Evolutionary conservation across 73 alveolate genomes (phyloP).

Genomic region (Blepharisma stoltei): DNA sequence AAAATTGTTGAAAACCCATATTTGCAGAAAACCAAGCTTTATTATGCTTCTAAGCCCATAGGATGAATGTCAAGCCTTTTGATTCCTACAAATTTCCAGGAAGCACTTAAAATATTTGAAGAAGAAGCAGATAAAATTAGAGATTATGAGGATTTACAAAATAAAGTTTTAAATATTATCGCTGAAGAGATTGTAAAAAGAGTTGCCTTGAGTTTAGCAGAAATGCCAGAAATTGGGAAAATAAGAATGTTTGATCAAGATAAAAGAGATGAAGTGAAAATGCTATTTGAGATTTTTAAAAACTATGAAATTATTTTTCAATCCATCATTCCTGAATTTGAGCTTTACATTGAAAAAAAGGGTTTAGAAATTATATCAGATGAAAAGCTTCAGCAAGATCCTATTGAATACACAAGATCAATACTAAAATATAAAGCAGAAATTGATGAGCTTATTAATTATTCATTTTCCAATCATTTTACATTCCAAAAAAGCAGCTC

Average conservation of each 20-base stretch:
- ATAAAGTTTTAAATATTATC: constrained; percentile 46
- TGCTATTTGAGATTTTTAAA: constrained; percentile 54
- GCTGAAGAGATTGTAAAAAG: constrained; percentile 52
- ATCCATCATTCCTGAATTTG: constrained; percentile 54
- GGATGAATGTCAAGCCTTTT: constrained; percentile 49
- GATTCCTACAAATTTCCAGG: constrained; percentile 65
- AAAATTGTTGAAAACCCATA: constrained; percentile 43
- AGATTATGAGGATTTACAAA: constrained; percentile 54
- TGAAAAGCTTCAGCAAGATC: constrained; percentile 66
- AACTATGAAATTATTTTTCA: constrained; percentile 52
- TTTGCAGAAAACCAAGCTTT: constrained; percentile 36
- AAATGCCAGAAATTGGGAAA: constrained; percentile 69
- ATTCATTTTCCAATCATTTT: constrained; percentile 63
- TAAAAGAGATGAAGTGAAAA: constrained; percentile 65
- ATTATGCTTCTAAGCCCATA: constrained; percentile 42
- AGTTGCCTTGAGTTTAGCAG: constrained; percentile 49
- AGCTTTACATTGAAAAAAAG: constrained; percentile 67
- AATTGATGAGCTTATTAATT: constrained; percentile 69
- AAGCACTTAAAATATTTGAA: constrained; percentile 51
- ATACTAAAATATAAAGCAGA: constrained; percentile 67
- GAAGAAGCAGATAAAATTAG: constrained; percentile 69
- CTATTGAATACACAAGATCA: constrained; percentile 67
- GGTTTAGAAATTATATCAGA: constrained; percentile 67
- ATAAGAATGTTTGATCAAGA: constrained; percentile 65
- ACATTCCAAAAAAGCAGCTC: constrained; percentile 55